phyloP scores from a whole-genome alignment of 164 flowering plant species.

The Protea cynaroides region DNA sequence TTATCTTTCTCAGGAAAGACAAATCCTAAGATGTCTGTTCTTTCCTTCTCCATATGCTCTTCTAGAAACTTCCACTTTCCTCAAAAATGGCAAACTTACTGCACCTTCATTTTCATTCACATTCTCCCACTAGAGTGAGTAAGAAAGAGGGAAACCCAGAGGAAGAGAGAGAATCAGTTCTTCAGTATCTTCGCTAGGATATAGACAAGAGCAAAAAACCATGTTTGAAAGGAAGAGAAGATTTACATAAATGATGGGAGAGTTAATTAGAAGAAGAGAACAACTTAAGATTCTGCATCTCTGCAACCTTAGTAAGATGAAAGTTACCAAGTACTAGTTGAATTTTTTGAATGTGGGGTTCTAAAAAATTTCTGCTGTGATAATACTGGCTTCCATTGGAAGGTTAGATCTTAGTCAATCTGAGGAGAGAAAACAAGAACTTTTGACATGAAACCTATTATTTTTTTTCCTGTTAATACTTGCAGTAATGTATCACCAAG shows the following conservation, averaged over 20 bases:
- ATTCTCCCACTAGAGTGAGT: not conserved
- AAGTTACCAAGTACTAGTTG: slow-evolving; percentile 4
- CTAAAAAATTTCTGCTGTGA: not conserved
- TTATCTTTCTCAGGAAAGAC: slow-evolving; percentile 36
- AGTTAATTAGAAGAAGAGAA: slow-evolving; percentile 40
- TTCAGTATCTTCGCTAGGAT: slow-evolving; percentile 10
- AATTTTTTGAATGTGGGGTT: not conserved
- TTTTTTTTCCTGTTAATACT: no score
- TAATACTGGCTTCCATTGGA: not conserved
- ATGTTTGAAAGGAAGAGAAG: not conserved
- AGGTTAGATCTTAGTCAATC: no score
- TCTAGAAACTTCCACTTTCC: slow-evolving; percentile 46
- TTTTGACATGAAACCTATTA: no score
- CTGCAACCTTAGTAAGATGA: slow-evolving; percentile 12
- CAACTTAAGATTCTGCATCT: slow-evolving; percentile 33
- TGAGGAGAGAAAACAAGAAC: no score
- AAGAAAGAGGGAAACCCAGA: slow-evolving; percentile 2
- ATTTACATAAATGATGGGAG: slow-evolving; percentile 10
- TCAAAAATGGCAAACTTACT: slow-evolving; percentile 25
- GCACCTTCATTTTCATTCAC: slow-evolving; percentile 35
- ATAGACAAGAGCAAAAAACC: slow-evolving; percentile 19
- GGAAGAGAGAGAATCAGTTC: slow-evolving; percentile 12
- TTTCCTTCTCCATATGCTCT: slow-evolving; percentile 34
- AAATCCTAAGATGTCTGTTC: slow-evolving; percentile 46
- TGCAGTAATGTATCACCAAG: not conserved